These are phyloP conservation scores for Eimeria acervulina DNA, from an alignment of 169 alveolate genomes.

Conservation along the genomic window DNA sequence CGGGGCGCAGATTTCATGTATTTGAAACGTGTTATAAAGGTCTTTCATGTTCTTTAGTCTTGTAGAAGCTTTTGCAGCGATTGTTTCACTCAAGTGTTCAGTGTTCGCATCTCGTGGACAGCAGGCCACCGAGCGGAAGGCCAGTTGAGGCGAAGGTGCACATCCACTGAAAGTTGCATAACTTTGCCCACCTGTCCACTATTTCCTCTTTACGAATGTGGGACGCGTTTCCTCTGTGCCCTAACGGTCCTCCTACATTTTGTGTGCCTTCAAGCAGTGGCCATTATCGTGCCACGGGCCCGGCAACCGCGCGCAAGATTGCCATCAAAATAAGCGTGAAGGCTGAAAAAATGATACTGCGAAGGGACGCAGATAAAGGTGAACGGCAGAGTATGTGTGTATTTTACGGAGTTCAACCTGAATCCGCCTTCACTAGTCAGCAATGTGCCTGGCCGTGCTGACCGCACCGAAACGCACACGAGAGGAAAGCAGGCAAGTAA, in stretches of 20 bases:
- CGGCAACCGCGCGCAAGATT: not conserved
- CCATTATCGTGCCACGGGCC: not conserved
- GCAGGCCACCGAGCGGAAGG: conserved; percentile 16
- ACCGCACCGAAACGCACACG: too few relatives aligned
- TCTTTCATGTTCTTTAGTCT: not conserved
- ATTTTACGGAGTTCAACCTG: too few relatives aligned
- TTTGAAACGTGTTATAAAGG: not conserved
- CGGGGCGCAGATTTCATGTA: not conserved
- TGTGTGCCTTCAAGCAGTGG: not conserved
- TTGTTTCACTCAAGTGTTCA: not conserved
- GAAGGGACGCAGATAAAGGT: not conserved
- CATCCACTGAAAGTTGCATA: not conserved
- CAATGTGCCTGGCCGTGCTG: too few relatives aligned
- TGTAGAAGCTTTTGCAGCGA: conserved; percentile 1
- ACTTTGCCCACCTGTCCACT: not conserved
- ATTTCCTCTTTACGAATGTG: not conserved
- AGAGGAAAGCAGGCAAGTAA: too few relatives aligned
- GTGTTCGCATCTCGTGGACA: conserved; percentile 21
- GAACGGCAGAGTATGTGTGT: too few relatives aligned
- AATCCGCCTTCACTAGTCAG: too few relatives aligned
- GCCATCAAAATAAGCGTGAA: not conserved
- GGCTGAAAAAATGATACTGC: not conserved
- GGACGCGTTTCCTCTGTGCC: not conserved
- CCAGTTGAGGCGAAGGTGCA: conserved; percentile 6
- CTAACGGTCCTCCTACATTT: not conserved